Percentiles rank a stretch among this genome's conserved stretches.
Conservation (phyloP, 2,329 filamentous ascomycete species). For the Phialemonium atrogriseum region DNA sequence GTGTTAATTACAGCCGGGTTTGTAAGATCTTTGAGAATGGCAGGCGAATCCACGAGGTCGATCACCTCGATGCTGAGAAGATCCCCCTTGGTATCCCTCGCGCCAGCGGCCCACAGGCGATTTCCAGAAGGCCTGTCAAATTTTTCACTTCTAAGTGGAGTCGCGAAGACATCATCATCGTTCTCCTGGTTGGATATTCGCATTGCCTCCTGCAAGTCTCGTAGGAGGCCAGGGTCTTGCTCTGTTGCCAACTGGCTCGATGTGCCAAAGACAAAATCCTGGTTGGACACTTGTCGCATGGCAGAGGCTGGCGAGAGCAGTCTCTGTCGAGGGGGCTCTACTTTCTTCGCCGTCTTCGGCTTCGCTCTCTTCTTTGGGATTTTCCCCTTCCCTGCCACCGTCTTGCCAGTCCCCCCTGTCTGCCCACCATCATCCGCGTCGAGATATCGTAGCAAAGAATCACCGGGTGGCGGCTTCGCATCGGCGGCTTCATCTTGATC, state of each 20-base stretch:
- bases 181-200: slow-evolving; percentile 44
- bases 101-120: slow-evolving; percentile 62
- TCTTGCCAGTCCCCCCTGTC: slow-evolving; percentile 19
- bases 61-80: slow-evolving; percentile 56
- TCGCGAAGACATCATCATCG: slow-evolving; percentile 30
- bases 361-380: slow-evolving; percentile 27
- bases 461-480: slow-evolving; percentile 15
- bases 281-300: slow-evolving; percentile 53
- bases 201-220: slow-evolving; percentile 54
- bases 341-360: slow-evolving; percentile 22
- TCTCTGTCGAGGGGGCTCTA: slow-evolving; percentile 30
- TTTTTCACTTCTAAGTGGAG: too few relatives aligned
- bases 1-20: slow-evolving; percentile 2
- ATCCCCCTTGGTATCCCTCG: slow-evolving; percentile 56
- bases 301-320: slow-evolving; percentile 64
- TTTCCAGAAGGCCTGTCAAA: slow-evolving; percentile 6
- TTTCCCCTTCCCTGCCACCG: slow-evolving; percentile 23
- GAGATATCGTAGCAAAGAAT: slow-evolving; percentile 40
- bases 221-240: slow-evolving; percentile 58
- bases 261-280: slow-evolving; percentile 78
- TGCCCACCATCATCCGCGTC: slow-evolving; percentile 24
- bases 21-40: slow-evolving; percentile 12
- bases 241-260: slow-evolving; percentile 73
- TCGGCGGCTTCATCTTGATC: slow-evolving; percentile 21
- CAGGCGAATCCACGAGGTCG: slow-evolving; percentile 43